A percentile compares a stretch with the other conserved stretches of the same genome.
phyloP scores from a whole-genome alignment of 768 basidiomycete genomes.

The Podaxis rugospora region DNA sequence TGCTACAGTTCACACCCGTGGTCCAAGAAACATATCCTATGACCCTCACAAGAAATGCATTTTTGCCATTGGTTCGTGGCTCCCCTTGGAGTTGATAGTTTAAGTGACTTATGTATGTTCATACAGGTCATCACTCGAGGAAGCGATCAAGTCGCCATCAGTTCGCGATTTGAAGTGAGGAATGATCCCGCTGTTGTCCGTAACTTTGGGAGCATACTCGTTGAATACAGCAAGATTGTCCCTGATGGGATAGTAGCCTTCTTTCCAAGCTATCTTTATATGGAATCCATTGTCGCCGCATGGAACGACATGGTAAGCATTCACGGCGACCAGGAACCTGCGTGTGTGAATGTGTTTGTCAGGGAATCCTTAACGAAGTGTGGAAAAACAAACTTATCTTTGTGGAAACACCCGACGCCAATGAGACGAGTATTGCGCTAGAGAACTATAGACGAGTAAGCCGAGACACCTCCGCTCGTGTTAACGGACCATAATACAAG shows the following conservation, averaged over 20 bases:
- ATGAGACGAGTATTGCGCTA: constrained; percentile 95
- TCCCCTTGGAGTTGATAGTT: constrained; percentile 1
- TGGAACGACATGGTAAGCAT: constrained; percentile 98
- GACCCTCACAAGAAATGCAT: constrained; percentile 95
- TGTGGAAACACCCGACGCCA: constrained; percentile 98
- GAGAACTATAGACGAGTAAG: constrained; percentile 92
- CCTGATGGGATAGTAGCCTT: constrained; percentile 99
- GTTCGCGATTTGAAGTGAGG: constrained; percentile 96
- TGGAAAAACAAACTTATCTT: constrained; percentile 99
- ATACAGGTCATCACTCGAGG: constrained; percentile 92
- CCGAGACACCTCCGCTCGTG: neutral
- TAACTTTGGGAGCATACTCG: constrained; percentile 96
- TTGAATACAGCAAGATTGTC: constrained; percentile 97
- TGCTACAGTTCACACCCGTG: constrained; percentile 96
- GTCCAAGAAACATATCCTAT: constrained; percentile 97
- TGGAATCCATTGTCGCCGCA: constrained; percentile 99
- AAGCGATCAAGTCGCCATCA: constrained; percentile 97
- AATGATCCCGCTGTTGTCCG: constrained; percentile 99
- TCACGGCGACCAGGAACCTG: neutral
- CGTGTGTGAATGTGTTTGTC: constrained; percentile 5
- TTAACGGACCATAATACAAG: constrained; percentile 2
- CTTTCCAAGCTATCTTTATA: constrained; percentile 98
- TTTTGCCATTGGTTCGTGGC: constrained; percentile 78
- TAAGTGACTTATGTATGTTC: neutral
- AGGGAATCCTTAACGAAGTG: constrained; percentile 99